Conservation (phyloP, 257 asterid genomes). For the Plantago major region DNA sequence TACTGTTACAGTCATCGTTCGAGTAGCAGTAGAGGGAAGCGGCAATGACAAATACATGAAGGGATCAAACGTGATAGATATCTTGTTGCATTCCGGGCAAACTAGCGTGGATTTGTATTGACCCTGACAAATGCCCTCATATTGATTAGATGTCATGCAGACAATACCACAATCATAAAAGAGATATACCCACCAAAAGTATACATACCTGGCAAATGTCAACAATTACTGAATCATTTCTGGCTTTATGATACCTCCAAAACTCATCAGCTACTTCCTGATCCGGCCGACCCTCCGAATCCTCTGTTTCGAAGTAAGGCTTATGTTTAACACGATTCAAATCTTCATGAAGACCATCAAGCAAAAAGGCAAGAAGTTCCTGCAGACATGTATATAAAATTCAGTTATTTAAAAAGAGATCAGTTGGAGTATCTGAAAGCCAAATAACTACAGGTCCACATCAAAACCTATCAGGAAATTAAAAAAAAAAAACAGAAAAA, state of each 20-base stretch:
- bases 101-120: constrained; percentile 94
- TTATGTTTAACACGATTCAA: constrained; percentile 94
- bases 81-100: constrained; percentile 80
- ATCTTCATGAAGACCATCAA: constrained; percentile 98
- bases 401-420: background rate
- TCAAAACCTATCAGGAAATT: constrained; percentile 11
- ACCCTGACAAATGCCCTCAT: constrained; percentile 48
- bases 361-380: constrained; percentile 97
- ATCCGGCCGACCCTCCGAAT: constrained; percentile 77
- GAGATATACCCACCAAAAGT: constrained; percentile 14
- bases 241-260: constrained; percentile 93
- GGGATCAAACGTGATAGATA: constrained; percentile 93
- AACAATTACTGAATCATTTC: constrained; percentile 89
- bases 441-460: constrained; percentile 4
- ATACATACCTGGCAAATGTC: constrained; percentile 80
- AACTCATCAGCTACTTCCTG: constrained; percentile 87
- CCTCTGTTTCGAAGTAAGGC: constrained; percentile 81
- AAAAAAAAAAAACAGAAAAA: too few relatives aligned
- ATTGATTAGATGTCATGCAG: background rate
- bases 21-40: constrained; percentile 86
- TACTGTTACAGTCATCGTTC: constrained; percentile 73
- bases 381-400: constrained; percentile 12
- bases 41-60: constrained; percentile 97
- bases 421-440: background rate
- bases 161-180: background rate